A percentile compares a stretch with the other conserved stretches of the same genome.
phyloP scores from a whole-genome alignment of 23 red algal genomes.

The Gracilariopsis chorda region DNA sequence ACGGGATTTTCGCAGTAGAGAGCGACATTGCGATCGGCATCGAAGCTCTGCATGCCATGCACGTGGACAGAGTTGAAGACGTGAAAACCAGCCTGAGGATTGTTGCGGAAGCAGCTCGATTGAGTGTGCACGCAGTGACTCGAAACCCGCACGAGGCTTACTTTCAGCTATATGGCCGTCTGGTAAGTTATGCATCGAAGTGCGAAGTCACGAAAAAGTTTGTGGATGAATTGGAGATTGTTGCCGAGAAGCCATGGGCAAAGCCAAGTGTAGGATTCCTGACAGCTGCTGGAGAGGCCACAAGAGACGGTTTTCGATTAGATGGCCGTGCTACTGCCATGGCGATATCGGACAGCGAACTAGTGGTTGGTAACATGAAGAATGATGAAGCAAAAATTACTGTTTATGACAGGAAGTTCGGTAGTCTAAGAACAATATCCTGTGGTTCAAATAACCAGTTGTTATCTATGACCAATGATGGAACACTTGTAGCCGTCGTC shows the following conservation, averaged over 20 bases:
- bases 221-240: not conserved
- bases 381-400: too few relatives aligned
- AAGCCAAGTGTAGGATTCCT: not conserved
- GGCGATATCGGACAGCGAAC: too few relatives aligned
- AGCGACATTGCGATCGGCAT: not conserved
- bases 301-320: not conserved
- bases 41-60: not conserved
- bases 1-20: not conserved
- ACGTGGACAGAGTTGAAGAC: not conserved
- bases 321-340: not conserved
- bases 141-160: not conserved
- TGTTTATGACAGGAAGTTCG: not conserved
- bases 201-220: not conserved
- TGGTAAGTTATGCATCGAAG: not conserved
- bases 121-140: not conserved
- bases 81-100: not conserved
- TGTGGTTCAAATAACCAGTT: not conserved
- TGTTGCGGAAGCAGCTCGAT: not conserved
- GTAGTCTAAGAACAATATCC: not conserved
- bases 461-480: not conserved
- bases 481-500: not conserved
- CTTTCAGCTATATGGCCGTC: not conserved
- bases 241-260: not conserved
- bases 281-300: not conserved
- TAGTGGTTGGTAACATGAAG: too few relatives aligned